Percentiles rank a stretch among this genome's conserved stretches.
Evolutionary conservation across 345 rosid genomes (phyloP).

Genomic region (Hibiscus mutabilis): DNA sequence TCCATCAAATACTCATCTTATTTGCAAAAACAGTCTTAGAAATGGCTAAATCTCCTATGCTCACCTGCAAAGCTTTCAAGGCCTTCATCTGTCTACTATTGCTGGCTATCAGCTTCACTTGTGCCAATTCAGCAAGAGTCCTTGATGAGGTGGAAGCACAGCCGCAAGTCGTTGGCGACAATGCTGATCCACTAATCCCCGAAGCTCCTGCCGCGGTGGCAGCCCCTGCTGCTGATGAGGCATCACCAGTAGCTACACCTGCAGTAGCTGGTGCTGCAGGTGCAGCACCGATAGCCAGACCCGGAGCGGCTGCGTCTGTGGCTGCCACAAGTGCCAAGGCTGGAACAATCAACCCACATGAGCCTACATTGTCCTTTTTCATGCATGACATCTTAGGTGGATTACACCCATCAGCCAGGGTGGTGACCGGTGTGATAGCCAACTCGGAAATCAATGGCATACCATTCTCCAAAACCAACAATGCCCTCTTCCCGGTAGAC

Average conservation of each 20-base stretch:
- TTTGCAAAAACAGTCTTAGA: not conserved
- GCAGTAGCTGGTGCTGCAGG: not conserved
- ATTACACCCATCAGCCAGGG: constrained; percentile 66
- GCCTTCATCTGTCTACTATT: constrained; percentile 30
- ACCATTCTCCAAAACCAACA: constrained; percentile 70
- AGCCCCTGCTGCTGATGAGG: not conserved
- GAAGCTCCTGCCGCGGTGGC: not conserved
- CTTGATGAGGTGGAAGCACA: constrained; percentile 47
- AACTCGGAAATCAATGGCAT: constrained; percentile 61
- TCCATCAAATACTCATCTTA: too few relatives aligned
- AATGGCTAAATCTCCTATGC: constrained; percentile 33
- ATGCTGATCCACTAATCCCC: too few relatives aligned
- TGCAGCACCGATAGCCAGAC: constrained; percentile 11
- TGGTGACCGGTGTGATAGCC: constrained; percentile 74
- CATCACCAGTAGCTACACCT: not conserved
- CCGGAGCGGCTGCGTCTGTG: constrained; percentile 18
- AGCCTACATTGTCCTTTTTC: constrained; percentile 51
- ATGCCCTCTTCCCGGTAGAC: constrained; percentile 31
- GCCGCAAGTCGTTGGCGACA: constrained; percentile 19
- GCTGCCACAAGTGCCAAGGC: constrained; percentile 18
- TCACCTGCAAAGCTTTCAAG: constrained; percentile 10
- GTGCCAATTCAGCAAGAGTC: constrained; percentile 46
- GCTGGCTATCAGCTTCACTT: constrained; percentile 29
- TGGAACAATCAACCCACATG: constrained; percentile 17
- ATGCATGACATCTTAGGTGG: constrained; percentile 82